Evolutionary conservation across 495 filamentous ascomycete species (phyloP), one percentile per base, ranked within the genome.

Genomic region (Neurospora discreta): DNA sequence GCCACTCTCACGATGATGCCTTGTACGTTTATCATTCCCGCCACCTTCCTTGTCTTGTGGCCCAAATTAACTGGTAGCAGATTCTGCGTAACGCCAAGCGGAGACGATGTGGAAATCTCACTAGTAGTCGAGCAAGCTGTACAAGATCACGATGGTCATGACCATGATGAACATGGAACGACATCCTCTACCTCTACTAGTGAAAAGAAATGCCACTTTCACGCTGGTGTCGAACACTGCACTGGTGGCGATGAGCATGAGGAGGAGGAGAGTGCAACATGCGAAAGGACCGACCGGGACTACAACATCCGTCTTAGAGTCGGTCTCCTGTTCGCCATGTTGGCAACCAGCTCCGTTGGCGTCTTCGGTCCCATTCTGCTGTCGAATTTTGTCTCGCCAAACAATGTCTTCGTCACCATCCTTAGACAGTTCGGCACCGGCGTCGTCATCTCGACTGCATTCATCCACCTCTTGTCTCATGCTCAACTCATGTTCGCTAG

Each of bases 371-470:
- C 86, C n/a, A 85, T 87, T 70, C 73, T 86, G 18, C 74, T 81
- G 30, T 74, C 80, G 36, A 73, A 73, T 33, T 73, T 80, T 70
- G 74, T 81, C 23, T 69, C 77, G 18, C 70, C 71, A 23, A 73
- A 75, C 11, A 76, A 80, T 26, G 20, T 72, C 69, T 81, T 85
- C 41, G 85, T 87, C 68, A 84, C 85, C 20, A 74, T 86, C 15
- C 82, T 91, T 38, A 88, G 90, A 74, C 90, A 93, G 71, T 92
- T 93, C 71, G 91, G 91, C 7, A 92, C 91, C 0, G 91, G 91
- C 2, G 87, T 93, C 26, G 89, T 93, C 72, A 83, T 93, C 60
- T 84, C 90, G 5, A 93, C 91, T 0, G 90, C 89, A 16, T 91
- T 92, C 70, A 80, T 93, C 23, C 91, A 93, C 76, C 84, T 92